These are phyloP conservation scores for Leccinum truebloodii DNA, from an alignment of 768 basidiomycete species.

Conservation along the genomic window DNA sequence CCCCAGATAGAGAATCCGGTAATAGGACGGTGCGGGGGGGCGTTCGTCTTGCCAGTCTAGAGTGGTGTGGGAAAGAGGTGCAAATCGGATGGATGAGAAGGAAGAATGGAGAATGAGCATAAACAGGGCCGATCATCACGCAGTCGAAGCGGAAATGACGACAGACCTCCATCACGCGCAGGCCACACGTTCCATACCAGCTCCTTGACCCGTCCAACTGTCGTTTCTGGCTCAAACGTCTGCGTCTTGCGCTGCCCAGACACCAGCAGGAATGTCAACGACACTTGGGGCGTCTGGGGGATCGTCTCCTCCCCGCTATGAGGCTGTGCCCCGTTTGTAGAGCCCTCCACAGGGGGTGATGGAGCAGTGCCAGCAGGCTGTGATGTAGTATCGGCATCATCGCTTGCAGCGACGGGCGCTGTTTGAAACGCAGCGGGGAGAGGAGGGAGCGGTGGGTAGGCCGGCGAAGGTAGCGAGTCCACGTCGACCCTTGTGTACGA, in stretches of 20 bases:
- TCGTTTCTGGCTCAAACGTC: slow-evolving; percentile 73
- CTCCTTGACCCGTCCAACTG: slow-evolving; percentile 79
- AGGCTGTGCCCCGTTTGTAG: slow-evolving; percentile 6
- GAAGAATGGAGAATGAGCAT: slow-evolving; percentile 2
- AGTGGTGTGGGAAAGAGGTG: background rate
- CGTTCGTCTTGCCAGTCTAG: slow-evolving; percentile 79
- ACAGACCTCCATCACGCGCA: slow-evolving; percentile 45
- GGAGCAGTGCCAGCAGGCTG: background rate
- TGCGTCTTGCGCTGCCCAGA: slow-evolving; percentile 69
- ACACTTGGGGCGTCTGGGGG: slow-evolving; percentile 64
- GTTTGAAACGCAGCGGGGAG: slow-evolving; percentile 16
- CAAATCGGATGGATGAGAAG: background rate
- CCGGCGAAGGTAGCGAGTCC: slow-evolving; percentile 24
- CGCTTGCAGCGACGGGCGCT: background rate
- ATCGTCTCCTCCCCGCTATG: slow-evolving; percentile 24
- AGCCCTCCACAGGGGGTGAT: slow-evolving; percentile 2
- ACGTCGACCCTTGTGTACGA: slow-evolving; percentile 54
- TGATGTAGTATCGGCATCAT: background rate
- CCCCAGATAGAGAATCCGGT: slow-evolving; percentile 75
- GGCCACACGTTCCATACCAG: slow-evolving; percentile 85
- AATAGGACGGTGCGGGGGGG: slow-evolving; percentile 74
- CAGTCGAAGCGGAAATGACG: slow-evolving; percentile 11
- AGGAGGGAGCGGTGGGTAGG: slow-evolving; percentile 29
- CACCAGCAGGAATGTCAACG: slow-evolving; percentile 71
- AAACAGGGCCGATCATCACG: slow-evolving; percentile 16